phyloP scores from a whole-genome alignment of 1,139 yeast genomes.

The Scheffersomyces insectosa region DNA sequence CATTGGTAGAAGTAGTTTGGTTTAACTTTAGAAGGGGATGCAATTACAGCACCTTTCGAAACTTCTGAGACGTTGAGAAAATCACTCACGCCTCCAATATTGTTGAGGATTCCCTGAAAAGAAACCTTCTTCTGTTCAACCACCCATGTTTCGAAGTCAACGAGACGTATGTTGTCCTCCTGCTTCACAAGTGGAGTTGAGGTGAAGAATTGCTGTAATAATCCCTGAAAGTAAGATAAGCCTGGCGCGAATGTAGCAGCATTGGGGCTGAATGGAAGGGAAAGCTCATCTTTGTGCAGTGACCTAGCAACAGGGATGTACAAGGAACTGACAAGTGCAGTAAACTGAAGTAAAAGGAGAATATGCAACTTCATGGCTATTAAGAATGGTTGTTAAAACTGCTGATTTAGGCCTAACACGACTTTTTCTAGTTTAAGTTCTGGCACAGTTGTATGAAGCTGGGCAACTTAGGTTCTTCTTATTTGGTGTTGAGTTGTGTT shows the following conservation, averaged over 20 bases:
- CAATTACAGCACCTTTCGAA: constrained; percentile 71
- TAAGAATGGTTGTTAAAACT: neutral
- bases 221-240: neutral
- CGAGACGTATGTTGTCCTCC: neutral
- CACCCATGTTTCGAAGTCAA: constrained; percentile 61
- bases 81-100: constrained; percentile 57
- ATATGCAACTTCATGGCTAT: neutral
- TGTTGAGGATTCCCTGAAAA: constrained; percentile 55
- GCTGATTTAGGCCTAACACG: too few species aligned
- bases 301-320: neutral
- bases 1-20: constrained; percentile 91
- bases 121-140: constrained; percentile 48
- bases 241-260: neutral
- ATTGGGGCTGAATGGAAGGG: neutral
- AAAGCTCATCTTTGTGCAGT: too few species aligned
- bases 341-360: neutral
- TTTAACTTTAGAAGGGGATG: constrained; percentile 67
- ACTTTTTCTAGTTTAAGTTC: too few species aligned
- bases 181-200: neutral
- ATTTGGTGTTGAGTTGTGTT: too few species aligned
- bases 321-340: neutral
- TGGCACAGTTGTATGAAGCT: too few species aligned
- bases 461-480: too few species aligned
- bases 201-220: neutral
- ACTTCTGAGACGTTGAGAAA: constrained; percentile 38